Conservation (phyloP, 257 asterid genomes). For the Penstemon barbatus region DNA sequence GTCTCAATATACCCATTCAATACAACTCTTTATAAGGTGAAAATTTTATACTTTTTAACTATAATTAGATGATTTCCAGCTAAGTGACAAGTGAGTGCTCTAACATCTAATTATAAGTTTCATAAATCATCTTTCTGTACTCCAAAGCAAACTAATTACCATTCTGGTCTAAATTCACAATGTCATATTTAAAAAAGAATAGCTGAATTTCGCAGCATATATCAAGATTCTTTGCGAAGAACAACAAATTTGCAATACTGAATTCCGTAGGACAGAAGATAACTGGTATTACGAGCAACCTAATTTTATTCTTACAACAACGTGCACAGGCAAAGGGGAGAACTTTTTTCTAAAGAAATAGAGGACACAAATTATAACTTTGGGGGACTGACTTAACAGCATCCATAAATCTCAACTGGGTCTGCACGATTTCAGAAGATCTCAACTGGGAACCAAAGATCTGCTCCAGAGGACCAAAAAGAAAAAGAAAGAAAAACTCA, state of each 20-base stretch:
- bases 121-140: constrained; percentile 9
- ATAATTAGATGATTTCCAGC: constrained; percentile 10
- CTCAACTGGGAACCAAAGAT: constrained; percentile 46
- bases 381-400: constrained; percentile 44
- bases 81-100: constrained; percentile 5
- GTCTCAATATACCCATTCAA: constrained; percentile 31
- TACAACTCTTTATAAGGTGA: constrained; percentile 19
- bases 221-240: no score
- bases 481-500: constrained; percentile 3
- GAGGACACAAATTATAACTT: constrained; percentile 31
- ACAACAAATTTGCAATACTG: not conserved
- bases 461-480: constrained; percentile 27
- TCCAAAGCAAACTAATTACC: not conserved
- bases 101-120: constrained; percentile 5
- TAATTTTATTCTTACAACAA: constrained; percentile 1
- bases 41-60: not conserved
- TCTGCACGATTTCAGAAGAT: constrained; percentile 45
- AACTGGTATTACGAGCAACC: constrained; percentile 12
- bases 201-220: no score
- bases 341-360: not conserved
- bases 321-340: not conserved
- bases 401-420: constrained; percentile 38
- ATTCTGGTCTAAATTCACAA: constrained; percentile 1
- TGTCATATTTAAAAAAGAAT: not conserved
- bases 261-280: not conserved